phyloP scores from a whole-genome alignment of 1,284 basidiomycete species.

The Cutaneotrichosporon daszewskae region DNA sequence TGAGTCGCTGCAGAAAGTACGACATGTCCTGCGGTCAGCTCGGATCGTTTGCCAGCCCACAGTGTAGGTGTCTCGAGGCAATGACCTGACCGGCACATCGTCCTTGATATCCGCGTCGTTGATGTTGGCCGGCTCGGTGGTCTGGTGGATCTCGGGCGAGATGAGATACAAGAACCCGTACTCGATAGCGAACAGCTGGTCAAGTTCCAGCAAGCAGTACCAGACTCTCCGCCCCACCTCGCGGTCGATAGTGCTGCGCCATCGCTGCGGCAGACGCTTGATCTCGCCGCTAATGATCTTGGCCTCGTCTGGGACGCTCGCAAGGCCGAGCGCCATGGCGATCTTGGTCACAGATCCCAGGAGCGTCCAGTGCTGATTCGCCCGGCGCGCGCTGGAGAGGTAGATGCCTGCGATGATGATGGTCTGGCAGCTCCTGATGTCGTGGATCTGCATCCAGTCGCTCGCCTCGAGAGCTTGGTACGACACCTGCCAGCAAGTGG shows the following conservation, averaged over 20 bases:
- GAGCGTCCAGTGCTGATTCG: constrained; percentile 25
- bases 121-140: constrained; percentile 24
- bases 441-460: constrained; percentile 29
- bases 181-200: constrained; percentile 26
- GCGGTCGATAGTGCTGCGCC: constrained; percentile 21
- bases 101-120: constrained; percentile 20
- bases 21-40: constrained; percentile 19
- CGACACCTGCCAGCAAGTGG: constrained; percentile 23
- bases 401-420: constrained; percentile 24
- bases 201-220: constrained; percentile 24
- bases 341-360: constrained; percentile 24
- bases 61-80: constrained; percentile 19
- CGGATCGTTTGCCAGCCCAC: background rate
- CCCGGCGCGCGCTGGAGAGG: constrained; percentile 17
- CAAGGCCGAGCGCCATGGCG: constrained; percentile 18
- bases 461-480: constrained; percentile 22
- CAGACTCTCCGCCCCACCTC: constrained; percentile 25
- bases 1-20: constrained; percentile 21
- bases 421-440: constrained; percentile 20
- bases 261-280: constrained; percentile 12
- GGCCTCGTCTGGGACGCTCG: constrained; percentile 13
- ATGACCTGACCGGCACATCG: constrained; percentile 11
- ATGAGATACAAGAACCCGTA: constrained; percentile 25
- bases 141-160: constrained; percentile 21
- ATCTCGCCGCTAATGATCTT: constrained; percentile 9